Conservation (phyloP, 78 protist genomes). For the Goniomonas avonlea region DNA sequence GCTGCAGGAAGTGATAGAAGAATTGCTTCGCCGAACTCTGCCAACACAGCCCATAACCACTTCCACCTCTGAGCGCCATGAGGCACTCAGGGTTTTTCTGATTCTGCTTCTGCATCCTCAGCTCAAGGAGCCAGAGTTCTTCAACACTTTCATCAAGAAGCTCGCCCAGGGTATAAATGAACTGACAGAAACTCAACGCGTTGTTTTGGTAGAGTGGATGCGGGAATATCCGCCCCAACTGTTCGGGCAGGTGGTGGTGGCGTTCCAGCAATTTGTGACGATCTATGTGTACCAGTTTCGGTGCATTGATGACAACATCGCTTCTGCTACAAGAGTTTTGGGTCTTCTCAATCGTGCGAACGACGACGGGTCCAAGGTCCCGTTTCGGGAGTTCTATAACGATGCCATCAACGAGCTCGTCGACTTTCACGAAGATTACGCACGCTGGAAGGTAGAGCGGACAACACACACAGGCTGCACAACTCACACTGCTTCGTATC, state of each 20-base stretch:
- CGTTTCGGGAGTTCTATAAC: constrained; percentile 2
- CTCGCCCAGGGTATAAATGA: neutral
- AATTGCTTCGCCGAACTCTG: no score
- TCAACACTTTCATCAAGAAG: constrained; percentile 1
- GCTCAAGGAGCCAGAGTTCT: constrained; percentile 15
- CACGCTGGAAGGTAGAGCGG: no score
- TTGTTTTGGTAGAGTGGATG: neutral
- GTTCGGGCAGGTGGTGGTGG: neutral
- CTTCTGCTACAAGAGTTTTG: neutral
- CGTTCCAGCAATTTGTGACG: constrained; percentile 4
- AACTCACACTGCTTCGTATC: no score
- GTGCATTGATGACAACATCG: constrained; percentile 16
- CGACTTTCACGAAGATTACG: constrained; percentile 2
- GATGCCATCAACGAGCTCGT: constrained; percentile 26
- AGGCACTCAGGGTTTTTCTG: neutral
- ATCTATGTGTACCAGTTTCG: constrained; percentile 18
- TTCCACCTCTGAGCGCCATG: neutral
- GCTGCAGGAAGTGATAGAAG: no score
- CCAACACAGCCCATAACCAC: no score
- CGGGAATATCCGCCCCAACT: neutral
- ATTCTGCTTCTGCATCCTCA: neutral
- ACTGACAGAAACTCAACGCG: neutral
- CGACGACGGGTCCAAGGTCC: neutral
- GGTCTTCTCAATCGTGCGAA: neutral
- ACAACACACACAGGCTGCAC: no score